Base-by-base conservation (phyloP, 345 rosid genomes). In the Stellera chamaejasme region DNA sequence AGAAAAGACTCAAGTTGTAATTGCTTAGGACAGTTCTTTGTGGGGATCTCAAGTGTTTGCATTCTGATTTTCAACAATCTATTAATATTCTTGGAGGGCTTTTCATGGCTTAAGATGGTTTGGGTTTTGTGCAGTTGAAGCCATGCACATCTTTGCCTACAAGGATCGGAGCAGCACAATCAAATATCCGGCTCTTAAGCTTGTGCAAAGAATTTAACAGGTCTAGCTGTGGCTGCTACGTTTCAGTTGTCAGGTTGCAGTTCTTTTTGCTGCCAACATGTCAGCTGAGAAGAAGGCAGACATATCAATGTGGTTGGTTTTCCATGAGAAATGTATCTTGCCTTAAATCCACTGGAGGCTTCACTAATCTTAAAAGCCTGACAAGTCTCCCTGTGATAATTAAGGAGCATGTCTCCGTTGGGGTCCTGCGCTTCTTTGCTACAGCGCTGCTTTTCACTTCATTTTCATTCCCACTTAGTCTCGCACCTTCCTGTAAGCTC, bases 401-500 rank as follows among this genome's bases (percentile, higher is more conserved):
- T 52, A 77, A 74, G 62, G 63, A 68, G 27, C 75, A 46, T 42
- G 59, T 77, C 62, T 79, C 85, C 5, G 58, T 63, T 39, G 66
- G 75, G 54, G 72, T 82, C 14, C 63, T 72, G 59, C 79, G 69
- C 43, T 43, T 84, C 2, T 75, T 77, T 43, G 71, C 79, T 60
- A 60, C 83, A 11, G 62, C 64, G 27, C 56, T 86, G 48, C 75
- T 92, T 54, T 80, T 79, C 69, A 51, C 80, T 16, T 85, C 96
- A n/a, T 72, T 82, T 54, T 77, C 94, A 19, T 57, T 79, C 43
- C 77, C 82, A 27, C 66, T 79, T 49, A 77, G 74, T 65, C 62
- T 48, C 58, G 5, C 75, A 36, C 76, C 89, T 2, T 71, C 93
- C 0, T 78, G 98, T 91, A 75, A 85, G 96, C 75, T 61, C 4